phyloP scores from a whole-genome alignment of 306 rosid genomes.

The Alnus rubra region DNA sequence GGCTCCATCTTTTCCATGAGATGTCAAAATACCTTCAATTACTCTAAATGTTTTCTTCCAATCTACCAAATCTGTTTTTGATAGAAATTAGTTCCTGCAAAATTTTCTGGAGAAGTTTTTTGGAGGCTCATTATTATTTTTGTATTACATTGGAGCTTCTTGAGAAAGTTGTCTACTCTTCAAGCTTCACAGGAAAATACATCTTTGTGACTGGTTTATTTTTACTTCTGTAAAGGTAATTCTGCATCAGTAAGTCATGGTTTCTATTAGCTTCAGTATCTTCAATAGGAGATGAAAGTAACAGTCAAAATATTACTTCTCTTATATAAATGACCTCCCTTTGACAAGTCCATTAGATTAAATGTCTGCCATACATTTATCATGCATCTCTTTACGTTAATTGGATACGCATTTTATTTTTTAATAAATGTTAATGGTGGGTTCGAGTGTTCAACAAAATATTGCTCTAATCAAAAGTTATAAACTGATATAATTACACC shows the following conservation, averaged over 20 bases:
- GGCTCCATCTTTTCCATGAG: slow-evolving; percentile 22
- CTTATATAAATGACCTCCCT: too few relatives aligned
- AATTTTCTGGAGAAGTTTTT: neutral
- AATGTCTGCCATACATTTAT: too few relatives aligned
- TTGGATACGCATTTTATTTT: too few relatives aligned
- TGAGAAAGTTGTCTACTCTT: too few relatives aligned
- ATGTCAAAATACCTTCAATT: slow-evolving; percentile 5
- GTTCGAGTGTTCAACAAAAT: too few relatives aligned
- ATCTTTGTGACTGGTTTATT: neutral
- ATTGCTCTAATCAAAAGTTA: neutral
- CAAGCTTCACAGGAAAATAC: too few relatives aligned
- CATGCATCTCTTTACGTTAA: too few relatives aligned
- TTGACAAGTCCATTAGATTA: too few relatives aligned
- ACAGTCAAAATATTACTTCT: neutral
- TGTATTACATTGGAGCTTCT: too few relatives aligned
- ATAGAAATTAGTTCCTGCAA: neutral
- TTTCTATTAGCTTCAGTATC: neutral
- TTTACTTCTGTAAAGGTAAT: neutral
- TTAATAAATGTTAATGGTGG: too few relatives aligned
- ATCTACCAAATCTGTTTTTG: neutral
- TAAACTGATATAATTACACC: too few relatives aligned
- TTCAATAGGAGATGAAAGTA: neutral
- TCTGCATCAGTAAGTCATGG: neutral
- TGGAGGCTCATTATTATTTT: neutral
- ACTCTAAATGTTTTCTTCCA: neutral